These are phyloP conservation scores for Eimeria acervulina DNA, from an alignment of 169 alveolate genomes.

Conservation along the genomic window DNA sequence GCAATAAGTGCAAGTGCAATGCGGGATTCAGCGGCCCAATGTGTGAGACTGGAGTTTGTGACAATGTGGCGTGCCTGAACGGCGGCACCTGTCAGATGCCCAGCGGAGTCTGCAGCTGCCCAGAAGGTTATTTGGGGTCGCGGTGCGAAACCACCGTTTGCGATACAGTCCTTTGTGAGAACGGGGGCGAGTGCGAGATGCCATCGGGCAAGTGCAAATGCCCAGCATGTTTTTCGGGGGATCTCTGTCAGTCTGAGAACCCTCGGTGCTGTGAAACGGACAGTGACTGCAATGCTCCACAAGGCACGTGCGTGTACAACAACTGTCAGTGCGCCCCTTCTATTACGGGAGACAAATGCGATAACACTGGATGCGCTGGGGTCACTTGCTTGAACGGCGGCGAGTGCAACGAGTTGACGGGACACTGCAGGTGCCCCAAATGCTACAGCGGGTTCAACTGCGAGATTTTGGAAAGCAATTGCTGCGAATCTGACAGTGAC, in stretches of 20 bases:
- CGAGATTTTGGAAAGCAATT: slow-evolving; percentile 30
- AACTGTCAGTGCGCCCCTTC: slow-evolving; percentile 71
- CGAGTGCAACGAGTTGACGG: slow-evolving; percentile 48
- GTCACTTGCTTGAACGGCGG: slow-evolving; percentile 80
- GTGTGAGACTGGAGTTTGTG: slow-evolving; percentile 75
- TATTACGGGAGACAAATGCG: slow-evolving; percentile 79
- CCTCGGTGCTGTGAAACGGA: slow-evolving; percentile 69
- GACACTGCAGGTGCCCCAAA: slow-evolving; percentile 58
- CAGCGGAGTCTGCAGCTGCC: slow-evolving; percentile 72
- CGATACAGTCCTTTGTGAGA: slow-evolving; percentile 34
- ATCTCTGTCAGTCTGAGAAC: slow-evolving; percentile 34
- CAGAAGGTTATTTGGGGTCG: slow-evolving; percentile 64
- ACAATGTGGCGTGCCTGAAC: slow-evolving; percentile 48
- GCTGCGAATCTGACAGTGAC: slow-evolving; percentile 70
- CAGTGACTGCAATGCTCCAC: slow-evolving; percentile 70
- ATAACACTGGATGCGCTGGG: slow-evolving; percentile 60
- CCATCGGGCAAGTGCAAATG: slow-evolving; percentile 78
- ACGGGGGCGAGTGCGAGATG: slow-evolving; percentile 78
- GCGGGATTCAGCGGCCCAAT: slow-evolving; percentile 72
- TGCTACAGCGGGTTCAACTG: slow-evolving; percentile 60
- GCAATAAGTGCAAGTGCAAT: slow-evolving; percentile 73
- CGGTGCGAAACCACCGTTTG: slow-evolving; percentile 70
- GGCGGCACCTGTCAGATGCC: slow-evolving; percentile 71
- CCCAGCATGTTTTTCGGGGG: slow-evolving; percentile 64
- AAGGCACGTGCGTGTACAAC: slow-evolving; percentile 62